Evolutionary conservation across 2,329 filamentous ascomycete species (phyloP).

Genomic region (Botrytis tulipae): DNA sequence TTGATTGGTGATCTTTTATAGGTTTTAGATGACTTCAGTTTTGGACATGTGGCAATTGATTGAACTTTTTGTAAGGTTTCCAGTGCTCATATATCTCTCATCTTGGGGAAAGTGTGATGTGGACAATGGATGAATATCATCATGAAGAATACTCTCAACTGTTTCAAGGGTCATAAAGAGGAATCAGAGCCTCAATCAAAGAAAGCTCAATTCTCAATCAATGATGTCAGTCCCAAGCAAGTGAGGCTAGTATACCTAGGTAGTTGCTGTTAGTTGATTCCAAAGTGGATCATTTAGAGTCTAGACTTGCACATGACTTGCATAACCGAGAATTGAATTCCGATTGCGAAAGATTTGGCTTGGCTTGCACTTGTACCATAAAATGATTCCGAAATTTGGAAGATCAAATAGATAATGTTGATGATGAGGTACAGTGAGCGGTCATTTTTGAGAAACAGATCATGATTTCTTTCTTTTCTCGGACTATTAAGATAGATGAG

Average conservation of each 20-base stretch:
- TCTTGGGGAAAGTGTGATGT: neutral
- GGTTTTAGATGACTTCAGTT: neutral
- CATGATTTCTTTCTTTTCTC: neutral
- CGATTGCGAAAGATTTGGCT: neutral
- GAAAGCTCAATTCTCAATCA: too few species aligned
- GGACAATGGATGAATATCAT: neutral
- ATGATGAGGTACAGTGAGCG: neutral
- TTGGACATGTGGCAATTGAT: neutral
- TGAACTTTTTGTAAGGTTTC: neutral
- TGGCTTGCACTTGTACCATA: neutral
- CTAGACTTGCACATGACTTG: slow-evolving; percentile 5
- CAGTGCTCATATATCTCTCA: too few species aligned
- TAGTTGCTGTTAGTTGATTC: neutral
- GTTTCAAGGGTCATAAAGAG: neutral
- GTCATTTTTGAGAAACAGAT: neutral
- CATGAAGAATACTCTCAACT: neutral
- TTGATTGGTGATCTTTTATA: neutral
- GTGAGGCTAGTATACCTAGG: neutral
- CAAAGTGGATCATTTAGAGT: neutral
- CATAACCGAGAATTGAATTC: neutral
- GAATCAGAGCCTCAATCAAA: neutral
- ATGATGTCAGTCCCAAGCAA: neutral
- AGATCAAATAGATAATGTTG: neutral
- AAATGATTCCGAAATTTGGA: neutral
- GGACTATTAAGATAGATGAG: neutral